A percentile compares a stretch with the other conserved stretches of the same genome.
Conservation (phyloP, 2,329 filamentous ascomycete species). For the Botrytis paeoniae region DNA sequence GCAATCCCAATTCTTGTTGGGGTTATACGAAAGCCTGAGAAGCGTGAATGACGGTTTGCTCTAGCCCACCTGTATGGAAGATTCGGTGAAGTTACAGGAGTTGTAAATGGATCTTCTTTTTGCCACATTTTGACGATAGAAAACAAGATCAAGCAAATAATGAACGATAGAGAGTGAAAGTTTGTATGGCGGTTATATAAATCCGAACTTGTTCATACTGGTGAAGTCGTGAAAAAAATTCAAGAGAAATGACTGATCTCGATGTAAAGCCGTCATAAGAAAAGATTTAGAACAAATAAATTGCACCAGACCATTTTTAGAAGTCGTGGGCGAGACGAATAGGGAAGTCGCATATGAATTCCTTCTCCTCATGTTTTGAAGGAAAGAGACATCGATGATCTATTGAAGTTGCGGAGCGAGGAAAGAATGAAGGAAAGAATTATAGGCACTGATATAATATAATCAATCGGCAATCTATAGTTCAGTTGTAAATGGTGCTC, state of each 20-base stretch:
- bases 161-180: no score
- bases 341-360: not conserved
- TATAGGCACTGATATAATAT: not conserved
- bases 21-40: slow-evolving; percentile 26
- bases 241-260: not conserved
- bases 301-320: not conserved
- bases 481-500: no score
- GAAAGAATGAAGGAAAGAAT: not conserved
- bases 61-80: slow-evolving; percentile 27
- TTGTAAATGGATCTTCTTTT: slow-evolving; percentile 31
- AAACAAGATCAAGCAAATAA: not conserved
- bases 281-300: no score
- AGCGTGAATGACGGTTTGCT: slow-evolving; percentile 23
- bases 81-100: slow-evolving; percentile 20
- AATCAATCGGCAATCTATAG: not conserved
- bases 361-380: not conserved
- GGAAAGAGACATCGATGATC: not conserved
- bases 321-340: not conserved
- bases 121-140: slow-evolving; percentile 24
- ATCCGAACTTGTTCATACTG: not conserved
- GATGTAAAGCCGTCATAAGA: not conserved
- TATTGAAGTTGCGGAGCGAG: not conserved
- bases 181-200: not conserved
- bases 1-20: slow-evolving; percentile 22
- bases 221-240: not conserved